Percentiles rank a stretch among this genome's conserved stretches.
These are phyloP conservation scores for Stropharia rugosoannulata DNA, from an alignment of 768 basidiomycete species.

Conservation along the genomic window DNA sequence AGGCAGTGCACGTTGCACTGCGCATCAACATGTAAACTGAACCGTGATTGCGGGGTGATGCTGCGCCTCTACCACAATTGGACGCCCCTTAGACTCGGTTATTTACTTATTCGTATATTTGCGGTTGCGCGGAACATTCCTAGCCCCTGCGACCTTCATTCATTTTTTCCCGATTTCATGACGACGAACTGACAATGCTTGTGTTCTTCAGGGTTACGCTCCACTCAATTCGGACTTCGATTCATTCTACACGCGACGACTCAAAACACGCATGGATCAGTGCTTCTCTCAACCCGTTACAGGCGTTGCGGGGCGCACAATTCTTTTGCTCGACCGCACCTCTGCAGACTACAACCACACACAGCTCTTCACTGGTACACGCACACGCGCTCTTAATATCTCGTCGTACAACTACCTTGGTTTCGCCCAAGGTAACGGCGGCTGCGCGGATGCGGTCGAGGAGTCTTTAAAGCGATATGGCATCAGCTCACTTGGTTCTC, in stretches of 20 bases:
- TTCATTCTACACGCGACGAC: conserved; percentile 96
- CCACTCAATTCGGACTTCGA: conserved; percentile 98
- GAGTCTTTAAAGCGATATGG: conserved; percentile 82
- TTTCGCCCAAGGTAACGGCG: conserved; percentile 90
- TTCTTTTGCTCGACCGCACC: conserved; percentile 79
- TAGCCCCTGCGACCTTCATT: background rate
- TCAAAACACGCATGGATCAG: conserved; percentile 93
- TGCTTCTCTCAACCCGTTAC: conserved; percentile 93
- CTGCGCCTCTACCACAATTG: too few species aligned
- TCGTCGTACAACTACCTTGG: conserved; percentile 99
- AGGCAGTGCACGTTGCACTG: too few species aligned
- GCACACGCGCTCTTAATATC: conserved; percentile 90
- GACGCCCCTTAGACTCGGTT: too few species aligned
- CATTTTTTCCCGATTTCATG: background rate
- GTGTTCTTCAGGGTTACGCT: conserved; percentile 76
- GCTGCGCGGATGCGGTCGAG: conserved; percentile 94
- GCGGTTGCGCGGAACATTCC: background rate
- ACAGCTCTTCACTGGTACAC: conserved; percentile 72
- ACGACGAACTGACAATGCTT: background rate
- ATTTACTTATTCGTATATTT: background rate
- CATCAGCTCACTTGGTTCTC: conserved; percentile 69
- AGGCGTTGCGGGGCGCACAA: conserved; percentile 93
- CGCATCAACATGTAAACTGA: too few species aligned
- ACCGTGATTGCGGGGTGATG: too few species aligned
- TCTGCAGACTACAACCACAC: conserved; percentile 81